phyloP scores from a whole-genome alignment of 805 yeast species.

The Yarrowia sp. region DNA sequence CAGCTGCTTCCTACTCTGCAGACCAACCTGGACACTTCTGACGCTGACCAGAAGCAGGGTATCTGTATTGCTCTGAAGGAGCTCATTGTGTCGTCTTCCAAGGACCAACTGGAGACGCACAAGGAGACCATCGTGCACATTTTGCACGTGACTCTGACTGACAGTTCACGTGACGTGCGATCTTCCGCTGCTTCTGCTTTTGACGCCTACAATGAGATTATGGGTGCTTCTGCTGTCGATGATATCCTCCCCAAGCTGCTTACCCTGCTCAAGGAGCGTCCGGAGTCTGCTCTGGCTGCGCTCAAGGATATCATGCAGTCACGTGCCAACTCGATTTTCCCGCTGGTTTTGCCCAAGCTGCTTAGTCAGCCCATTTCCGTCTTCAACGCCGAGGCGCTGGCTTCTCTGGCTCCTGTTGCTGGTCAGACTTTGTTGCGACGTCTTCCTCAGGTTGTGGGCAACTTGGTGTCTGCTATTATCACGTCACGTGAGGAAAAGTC shows the following conservation, averaged over 20 bases:
- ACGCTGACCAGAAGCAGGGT: conserved; percentile 90
- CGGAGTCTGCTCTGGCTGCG: conserved; percentile 76
- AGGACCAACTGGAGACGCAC: conserved; percentile 59
- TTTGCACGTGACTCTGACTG: conserved; percentile 76
- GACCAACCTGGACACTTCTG: conserved; percentile 52
- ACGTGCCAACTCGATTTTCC: conserved; percentile 88
- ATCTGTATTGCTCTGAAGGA: conserved; percentile 91
- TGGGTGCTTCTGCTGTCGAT: conserved; percentile 85
- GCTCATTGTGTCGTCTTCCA: conserved; percentile 67
- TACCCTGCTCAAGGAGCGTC: conserved; percentile 57
- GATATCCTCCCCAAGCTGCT: conserved; percentile 83
- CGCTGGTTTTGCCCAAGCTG: conserved; percentile 82
- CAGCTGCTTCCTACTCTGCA: conserved; percentile 84
- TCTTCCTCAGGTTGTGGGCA: conserved; percentile 67
- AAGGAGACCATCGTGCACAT: conserved; percentile 70
- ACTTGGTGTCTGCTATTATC: conserved; percentile 62
- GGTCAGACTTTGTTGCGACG: conserved; percentile 76
- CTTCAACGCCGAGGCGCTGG: conserved; percentile 82
- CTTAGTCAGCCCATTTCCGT: conserved; percentile 76
- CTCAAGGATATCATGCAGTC: conserved; percentile 89
- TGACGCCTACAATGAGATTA: conserved; percentile 75
- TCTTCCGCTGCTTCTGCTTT: conserved; percentile 90
- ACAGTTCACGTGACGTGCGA: conserved; percentile 69
- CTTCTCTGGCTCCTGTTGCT: conserved; percentile 85
- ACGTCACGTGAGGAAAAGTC: conserved; percentile 41